Evolutionary conservation across 31 red algal species (phyloP).

Genomic region (Odonthalia washingtoniensis): DNA sequence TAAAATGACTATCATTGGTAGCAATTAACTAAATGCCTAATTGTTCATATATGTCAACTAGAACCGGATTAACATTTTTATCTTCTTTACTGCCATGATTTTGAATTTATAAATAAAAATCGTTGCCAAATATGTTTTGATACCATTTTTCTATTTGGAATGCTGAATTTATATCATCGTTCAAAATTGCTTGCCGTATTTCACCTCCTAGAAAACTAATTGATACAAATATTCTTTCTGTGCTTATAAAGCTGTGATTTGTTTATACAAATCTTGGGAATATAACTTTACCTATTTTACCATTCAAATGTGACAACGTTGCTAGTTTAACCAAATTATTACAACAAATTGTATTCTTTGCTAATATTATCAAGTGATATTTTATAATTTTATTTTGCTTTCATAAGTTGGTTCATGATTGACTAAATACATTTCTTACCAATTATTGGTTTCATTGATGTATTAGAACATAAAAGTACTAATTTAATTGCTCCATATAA

Average conservation of each 20-base stretch:
- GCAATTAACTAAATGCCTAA: too few species aligned
- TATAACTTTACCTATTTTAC: constrained; percentile 76
- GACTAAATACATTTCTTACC: constrained; percentile 97
- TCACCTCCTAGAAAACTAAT: constrained; percentile 86
- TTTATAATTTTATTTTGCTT: constrained; percentile 28
- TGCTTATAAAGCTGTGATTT: constrained; percentile 83
- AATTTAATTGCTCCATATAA: constrained; percentile 90
- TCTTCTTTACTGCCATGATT: constrained; percentile 84
- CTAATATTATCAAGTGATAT: constrained; percentile 91
- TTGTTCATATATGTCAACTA: too few species aligned
- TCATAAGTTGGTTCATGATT: constrained; percentile 38
- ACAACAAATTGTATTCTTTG: constrained; percentile 89
- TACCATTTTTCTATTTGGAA: constrained; percentile 78
- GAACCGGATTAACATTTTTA: constrained; percentile 66
- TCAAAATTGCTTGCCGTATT: constrained; percentile 75
- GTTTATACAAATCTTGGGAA: constrained; percentile 83
- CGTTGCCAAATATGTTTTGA: constrained; percentile 87
- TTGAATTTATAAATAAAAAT: constrained; percentile 97
- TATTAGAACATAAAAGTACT: constrained; percentile 50
- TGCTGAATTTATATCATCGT: constrained; percentile 67
- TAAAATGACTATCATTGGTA: too few species aligned
- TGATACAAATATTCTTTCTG: constrained; percentile 87
- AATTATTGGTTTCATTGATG: constrained; percentile 89
- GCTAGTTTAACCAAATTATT: constrained; percentile 85
- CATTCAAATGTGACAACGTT: constrained; percentile 74